phyloP scores from a whole-genome alignment of 73 alveolate genomes.

The Paramecium pentaurelia region DNA sequence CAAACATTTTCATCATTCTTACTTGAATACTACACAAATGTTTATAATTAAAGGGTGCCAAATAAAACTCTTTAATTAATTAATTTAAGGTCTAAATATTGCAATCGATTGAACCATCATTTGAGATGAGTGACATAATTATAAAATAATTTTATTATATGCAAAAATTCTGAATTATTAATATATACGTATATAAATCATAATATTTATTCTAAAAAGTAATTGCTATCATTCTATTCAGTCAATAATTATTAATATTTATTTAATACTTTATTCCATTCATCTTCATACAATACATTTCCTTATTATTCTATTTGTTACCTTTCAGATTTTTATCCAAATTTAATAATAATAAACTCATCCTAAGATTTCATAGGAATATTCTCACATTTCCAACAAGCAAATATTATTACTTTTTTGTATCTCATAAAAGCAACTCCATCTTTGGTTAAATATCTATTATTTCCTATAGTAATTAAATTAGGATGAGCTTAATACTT shows the following conservation, averaged over 20 bases:
- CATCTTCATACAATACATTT: neutral
- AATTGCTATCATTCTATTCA: neutral
- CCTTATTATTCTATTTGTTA: neutral
- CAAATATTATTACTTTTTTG: neutral
- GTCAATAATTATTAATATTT: neutral
- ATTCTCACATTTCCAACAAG: neutral
- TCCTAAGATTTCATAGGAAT: neutral
- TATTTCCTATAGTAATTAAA: neutral
- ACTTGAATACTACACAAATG: neutral
- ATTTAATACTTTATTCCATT: neutral
- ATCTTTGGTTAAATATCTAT: neutral
- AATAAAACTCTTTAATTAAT: neutral
- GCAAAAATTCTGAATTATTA: neutral
- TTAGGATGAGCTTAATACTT: neutral
- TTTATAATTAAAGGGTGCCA: neutral
- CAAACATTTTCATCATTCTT: neutral
- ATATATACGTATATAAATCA: neutral
- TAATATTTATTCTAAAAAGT: slow-evolving; percentile 2
- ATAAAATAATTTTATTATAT: neutral
- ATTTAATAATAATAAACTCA: neutral
- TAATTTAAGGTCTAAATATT: neutral
- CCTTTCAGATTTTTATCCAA: neutral
- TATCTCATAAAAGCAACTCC: slow-evolving; percentile 33
- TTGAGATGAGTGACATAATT: neutral
- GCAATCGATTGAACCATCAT: neutral